Evolutionary conservation across 768 basidiomycete genomes (phyloP), one percentile per base, ranked within the genome.

Genomic region (Guyanaporus albipodus): DNA sequence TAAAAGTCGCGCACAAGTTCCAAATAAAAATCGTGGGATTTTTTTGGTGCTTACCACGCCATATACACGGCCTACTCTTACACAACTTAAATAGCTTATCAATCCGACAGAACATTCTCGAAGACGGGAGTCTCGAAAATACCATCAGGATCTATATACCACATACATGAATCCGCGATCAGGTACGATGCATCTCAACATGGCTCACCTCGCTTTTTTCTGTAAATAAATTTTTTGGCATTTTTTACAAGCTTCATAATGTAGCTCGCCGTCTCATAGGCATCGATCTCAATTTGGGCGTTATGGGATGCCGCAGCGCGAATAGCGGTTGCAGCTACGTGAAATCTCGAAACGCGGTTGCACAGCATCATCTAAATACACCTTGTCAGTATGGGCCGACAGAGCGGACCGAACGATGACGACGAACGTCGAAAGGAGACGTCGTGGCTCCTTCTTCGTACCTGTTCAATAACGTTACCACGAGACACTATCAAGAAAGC

Each of bases 361-460:
- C 75, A 74, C 15, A 87, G 63, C 85, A 87, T 82, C 86, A 87
- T 87, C 80, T 84, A 26, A 28, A 18, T 7, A 39, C 4, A n/a
- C 8, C 15, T 32, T 10, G 31, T 53, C 28, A 52, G 50, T 26
- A 36, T 2, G 10, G 17, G 1, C 8, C 27, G 12, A 44, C 22
- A 43, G 33, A 17, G 19, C 11, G 35, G 33, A n/a, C n/a, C 4
- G 0, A 10, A 34, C 15, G n/a, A n/a, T n/a, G n/a, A 28, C 44
- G 18, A 67, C 78, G 52, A 51, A 81, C 81, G 57, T 86, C 84
- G 51, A 87, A 88, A n/a, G 86, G 85, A 9, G 85, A 83, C 19
- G 88, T 91, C 15, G 88, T 90, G 1, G 85, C 87, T 12, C 87
- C 83, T 66, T 87, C 85, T 61, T 87, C 86, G 58, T 85, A 86